These are phyloP conservation scores for Globisporangium abappressorium DNA, from an alignment of 352 stramenopile species.

Conservation along the genomic window DNA sequence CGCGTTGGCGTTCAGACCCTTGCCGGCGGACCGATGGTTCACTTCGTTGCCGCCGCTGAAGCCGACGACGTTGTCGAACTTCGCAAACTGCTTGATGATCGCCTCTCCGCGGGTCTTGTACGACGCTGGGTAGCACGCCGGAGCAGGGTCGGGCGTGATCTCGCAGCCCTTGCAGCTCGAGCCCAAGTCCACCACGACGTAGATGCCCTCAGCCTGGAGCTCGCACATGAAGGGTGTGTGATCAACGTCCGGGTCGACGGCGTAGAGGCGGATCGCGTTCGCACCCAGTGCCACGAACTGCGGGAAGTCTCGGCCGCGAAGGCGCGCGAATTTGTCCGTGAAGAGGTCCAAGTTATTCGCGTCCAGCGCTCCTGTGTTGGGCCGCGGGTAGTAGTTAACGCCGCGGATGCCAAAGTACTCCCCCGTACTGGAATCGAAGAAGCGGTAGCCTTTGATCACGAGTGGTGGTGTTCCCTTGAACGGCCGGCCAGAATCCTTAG, in stretches of 20 bases:
- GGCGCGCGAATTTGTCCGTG: slow-evolving; percentile 57
- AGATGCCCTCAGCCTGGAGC: slow-evolving; percentile 69
- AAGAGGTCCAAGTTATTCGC: slow-evolving; percentile 85
- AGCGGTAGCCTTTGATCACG: slow-evolving; percentile 71
- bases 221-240: slow-evolving; percentile 88
- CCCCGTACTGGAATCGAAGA: slow-evolving; percentile 70
- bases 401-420: slow-evolving; percentile 73
- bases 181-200: slow-evolving; percentile 66
- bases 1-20: slow-evolving; percentile 51
- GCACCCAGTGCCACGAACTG: slow-evolving; percentile 61
- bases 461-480: slow-evolving; percentile 32
- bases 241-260: slow-evolving; percentile 63
- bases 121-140: slow-evolving; percentile 54
- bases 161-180: slow-evolving; percentile 61
- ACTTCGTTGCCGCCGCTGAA: slow-evolving; percentile 83
- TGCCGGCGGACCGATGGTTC: slow-evolving; percentile 57
- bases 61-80: slow-evolving; percentile 82
- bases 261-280: slow-evolving; percentile 82
- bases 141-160: slow-evolving; percentile 51
- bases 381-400: slow-evolving; percentile 86
- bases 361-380: slow-evolving; percentile 64
- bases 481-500: background rate
- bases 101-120: slow-evolving; percentile 74
- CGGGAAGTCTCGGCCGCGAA: slow-evolving; percentile 70
- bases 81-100: slow-evolving; percentile 80